Percentiles rank a stretch among this genome's conserved stretches.
Evolutionary conservation across 345 rosid species (phyloP).

Genomic region (Camelina hispida): DNA sequence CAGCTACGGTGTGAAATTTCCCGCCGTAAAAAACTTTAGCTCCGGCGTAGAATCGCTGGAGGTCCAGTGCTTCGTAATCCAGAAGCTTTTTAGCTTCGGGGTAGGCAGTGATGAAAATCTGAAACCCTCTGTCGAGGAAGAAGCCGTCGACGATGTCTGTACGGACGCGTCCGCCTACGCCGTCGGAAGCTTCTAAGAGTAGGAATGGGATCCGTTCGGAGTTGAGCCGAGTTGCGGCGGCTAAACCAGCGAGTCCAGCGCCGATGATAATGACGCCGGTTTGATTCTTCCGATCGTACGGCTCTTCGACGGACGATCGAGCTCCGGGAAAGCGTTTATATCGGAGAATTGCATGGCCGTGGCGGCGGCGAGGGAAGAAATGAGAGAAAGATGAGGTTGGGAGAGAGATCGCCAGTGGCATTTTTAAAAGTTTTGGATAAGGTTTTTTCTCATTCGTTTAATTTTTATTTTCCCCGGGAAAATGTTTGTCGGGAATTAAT

Average conservation of each 20-base stretch:
- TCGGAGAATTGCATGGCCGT: conserved; percentile 15
- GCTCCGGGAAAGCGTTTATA: not conserved
- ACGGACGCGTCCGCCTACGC: conserved; percentile 87
- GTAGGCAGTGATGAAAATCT: conserved; percentile 92
- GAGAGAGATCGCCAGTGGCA: conserved; percentile 39
- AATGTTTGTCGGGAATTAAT: not conserved
- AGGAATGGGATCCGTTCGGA: conserved; percentile 66
- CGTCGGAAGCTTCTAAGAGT: conserved; percentile 81
- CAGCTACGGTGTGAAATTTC: conserved; percentile 80
- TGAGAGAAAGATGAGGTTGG: conserved; percentile 40
- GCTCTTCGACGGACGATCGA: conserved; percentile 20
- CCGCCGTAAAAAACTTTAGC: conserved; percentile 68
- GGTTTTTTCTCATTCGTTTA: conserved; percentile 22
- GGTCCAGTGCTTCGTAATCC: conserved; percentile 58
- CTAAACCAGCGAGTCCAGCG: conserved; percentile 89
- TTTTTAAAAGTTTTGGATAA: conserved; percentile 38
- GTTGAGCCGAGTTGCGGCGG: conserved; percentile 75
- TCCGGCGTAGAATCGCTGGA: conserved; percentile 81
- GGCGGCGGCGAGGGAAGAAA: conserved; percentile 29
- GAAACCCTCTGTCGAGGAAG: conserved; percentile 92
- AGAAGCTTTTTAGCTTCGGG: conserved; percentile 88
- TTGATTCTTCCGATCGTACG: conserved; percentile 27
- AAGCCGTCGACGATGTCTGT: conserved; percentile 84
- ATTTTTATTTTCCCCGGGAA: conserved; percentile 15
- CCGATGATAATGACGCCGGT: conserved; percentile 71